These are phyloP conservation scores for Monosporozyma aerobia DNA, from an alignment of 805 yeast genomes.

Conservation along the genomic window DNA sequence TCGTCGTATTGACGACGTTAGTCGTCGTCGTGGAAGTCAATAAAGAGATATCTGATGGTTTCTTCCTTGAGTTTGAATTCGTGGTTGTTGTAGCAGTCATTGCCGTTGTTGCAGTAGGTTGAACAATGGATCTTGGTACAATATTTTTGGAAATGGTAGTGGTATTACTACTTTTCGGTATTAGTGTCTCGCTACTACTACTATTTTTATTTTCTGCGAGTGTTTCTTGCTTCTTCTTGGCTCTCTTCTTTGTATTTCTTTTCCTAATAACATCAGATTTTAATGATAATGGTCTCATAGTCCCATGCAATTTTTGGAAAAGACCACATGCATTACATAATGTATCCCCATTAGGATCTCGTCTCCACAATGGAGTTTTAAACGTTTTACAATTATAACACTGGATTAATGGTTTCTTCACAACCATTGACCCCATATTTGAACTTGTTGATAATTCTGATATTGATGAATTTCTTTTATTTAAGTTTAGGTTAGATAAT, in stretches of 20 bases:
- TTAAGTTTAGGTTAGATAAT: slow-evolving; percentile 12
- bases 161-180: not conserved
- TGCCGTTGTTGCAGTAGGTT: slow-evolving; percentile 9
- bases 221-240: slow-evolving; percentile 22
- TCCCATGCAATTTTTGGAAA: slow-evolving; percentile 88
- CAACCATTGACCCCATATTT: not conserved
- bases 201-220: slow-evolving; percentile 6
- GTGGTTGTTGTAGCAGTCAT: slow-evolving; percentile 4
- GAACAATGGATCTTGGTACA: slow-evolving; percentile 7
- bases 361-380: slow-evolving; percentile 92
- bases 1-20: not conserved
- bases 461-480: slow-evolving; percentile 18
- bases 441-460: slow-evolving; percentile 13
- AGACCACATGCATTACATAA: slow-evolving; percentile 95
- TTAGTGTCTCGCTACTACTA: not conserved
- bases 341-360: slow-evolving; percentile 87
- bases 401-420: slow-evolving; percentile 29
- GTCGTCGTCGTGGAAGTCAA: slow-evolving; percentile 1
- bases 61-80: not conserved
- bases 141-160: slow-evolving; percentile 8
- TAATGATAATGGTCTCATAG: slow-evolving; percentile 80
- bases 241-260: slow-evolving; percentile 55
- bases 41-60: not conserved
- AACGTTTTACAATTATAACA: slow-evolving; percentile 89
- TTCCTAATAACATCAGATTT: slow-evolving; percentile 90